Evolutionary conservation across 2,329 filamentous ascomycete species (phyloP).

Genomic region (Diaporthe vexans): DNA sequence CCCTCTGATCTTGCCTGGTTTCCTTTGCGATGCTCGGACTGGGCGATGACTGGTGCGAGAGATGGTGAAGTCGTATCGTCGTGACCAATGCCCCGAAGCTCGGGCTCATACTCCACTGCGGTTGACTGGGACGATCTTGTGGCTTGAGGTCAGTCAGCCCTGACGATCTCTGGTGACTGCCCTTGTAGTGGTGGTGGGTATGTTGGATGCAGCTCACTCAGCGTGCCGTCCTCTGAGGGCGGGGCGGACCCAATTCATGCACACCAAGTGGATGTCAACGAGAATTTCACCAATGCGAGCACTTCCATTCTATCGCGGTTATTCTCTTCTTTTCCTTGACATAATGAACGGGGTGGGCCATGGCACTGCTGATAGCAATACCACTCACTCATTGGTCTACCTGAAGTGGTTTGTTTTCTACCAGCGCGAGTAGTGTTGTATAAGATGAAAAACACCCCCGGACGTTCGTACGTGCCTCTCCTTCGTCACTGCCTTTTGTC

Average conservation of each 20-base stretch:
- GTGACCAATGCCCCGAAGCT: not conserved
- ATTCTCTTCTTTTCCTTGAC: not conserved
- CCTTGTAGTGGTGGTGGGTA: not conserved
- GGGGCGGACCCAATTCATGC: conserved; percentile 24
- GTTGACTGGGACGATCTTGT: not conserved
- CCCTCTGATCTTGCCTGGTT: not conserved
- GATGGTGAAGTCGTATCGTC: not conserved
- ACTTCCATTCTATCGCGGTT: not conserved
- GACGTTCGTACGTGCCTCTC: not conserved
- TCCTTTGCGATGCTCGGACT: not conserved
- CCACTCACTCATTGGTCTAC: not conserved
- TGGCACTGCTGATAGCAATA: not conserved
- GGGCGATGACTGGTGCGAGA: not conserved
- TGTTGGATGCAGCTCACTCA: not conserved
- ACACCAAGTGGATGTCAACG: not conserved
- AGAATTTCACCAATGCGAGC: conserved; percentile 12
- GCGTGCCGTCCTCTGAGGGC: not conserved
- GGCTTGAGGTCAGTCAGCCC: conserved; percentile 1
- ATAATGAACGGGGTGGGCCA: not conserved
- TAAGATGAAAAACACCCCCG: not conserved
- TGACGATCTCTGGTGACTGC: not conserved
- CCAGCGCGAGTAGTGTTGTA: not conserved
- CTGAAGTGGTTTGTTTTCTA: not conserved
- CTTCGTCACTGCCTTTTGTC: not conserved
- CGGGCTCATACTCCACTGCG: not conserved